Evolutionary conservation across 2,329 filamentous ascomycete species (phyloP).

Genomic region (Colletotrichum spinosum): DNA sequence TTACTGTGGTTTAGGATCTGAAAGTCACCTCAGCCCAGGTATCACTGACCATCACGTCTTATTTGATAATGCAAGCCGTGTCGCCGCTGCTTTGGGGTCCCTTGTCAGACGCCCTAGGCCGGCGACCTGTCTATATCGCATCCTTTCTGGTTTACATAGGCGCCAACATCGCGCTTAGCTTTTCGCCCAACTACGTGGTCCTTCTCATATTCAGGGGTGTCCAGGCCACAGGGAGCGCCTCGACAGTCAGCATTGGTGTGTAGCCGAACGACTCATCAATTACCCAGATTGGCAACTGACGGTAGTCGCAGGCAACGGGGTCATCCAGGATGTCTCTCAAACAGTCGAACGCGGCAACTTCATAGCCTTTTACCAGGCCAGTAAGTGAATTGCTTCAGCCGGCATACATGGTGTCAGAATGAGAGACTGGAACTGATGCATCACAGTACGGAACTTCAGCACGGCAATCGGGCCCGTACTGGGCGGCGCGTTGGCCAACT

Average conservation of each 20-base stretch:
- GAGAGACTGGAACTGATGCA: background rate
- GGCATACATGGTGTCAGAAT: no score
- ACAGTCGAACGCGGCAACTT: slow-evolving; percentile 45
- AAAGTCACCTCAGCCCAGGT: slow-evolving; percentile 45
- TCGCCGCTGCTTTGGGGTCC: slow-evolving; percentile 61
- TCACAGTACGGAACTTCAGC: slow-evolving; percentile 43
- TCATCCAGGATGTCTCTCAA: slow-evolving; percentile 47
- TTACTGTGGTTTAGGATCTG: slow-evolving; percentile 40
- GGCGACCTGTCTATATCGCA: slow-evolving; percentile 57
- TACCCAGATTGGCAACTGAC: background rate
- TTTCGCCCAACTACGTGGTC: slow-evolving; percentile 54
- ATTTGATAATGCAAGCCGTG: slow-evolving; percentile 63
- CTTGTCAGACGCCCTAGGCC: slow-evolving; percentile 59
- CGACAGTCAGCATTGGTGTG: slow-evolving; percentile 59
- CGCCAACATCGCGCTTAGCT: slow-evolving; percentile 58
- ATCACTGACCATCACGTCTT: slow-evolving; percentile 57
- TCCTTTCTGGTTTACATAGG: slow-evolving; percentile 60
- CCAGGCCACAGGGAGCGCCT: slow-evolving; percentile 61
- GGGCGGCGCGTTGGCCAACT: slow-evolving; percentile 45
- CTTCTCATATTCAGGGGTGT: slow-evolving; percentile 59
- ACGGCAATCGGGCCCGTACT: slow-evolving; percentile 48
- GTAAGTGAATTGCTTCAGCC: slow-evolving; percentile 36
- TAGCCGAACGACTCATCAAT: background rate
- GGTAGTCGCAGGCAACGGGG: slow-evolving; percentile 39
- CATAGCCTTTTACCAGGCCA: slow-evolving; percentile 48